A percentile compares a stretch with the other conserved stretches of the same genome.
Evolutionary conservation across 495 filamentous ascomycete genomes (phyloP).

Genomic region (Neurospora sp.): DNA sequence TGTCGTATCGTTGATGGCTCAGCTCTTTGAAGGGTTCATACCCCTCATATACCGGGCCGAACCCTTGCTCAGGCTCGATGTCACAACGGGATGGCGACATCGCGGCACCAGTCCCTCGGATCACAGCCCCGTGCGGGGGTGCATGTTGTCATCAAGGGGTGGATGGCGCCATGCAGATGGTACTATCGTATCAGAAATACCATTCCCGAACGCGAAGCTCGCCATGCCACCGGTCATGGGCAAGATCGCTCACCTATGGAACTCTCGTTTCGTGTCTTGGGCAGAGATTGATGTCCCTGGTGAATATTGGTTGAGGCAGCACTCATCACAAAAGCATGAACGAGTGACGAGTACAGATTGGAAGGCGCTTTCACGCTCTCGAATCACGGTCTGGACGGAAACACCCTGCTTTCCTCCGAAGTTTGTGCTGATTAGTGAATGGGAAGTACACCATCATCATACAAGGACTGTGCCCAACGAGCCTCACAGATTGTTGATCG

Average conservation of each 20-base stretch:
- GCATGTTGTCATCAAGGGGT: conserved; percentile 5
- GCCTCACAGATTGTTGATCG: neutral
- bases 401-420: neutral
- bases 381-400: neutral
- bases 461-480: neutral
- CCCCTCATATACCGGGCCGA: neutral
- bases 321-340: neutral
- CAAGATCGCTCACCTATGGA: neutral
- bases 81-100: neutral
- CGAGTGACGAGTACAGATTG: neutral
- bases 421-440: neutral
- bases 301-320: neutral
- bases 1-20: neutral
- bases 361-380: neutral
- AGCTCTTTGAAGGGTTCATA: neutral
- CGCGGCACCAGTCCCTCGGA: neutral
- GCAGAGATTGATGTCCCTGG: neutral
- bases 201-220: neutral
- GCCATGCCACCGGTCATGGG: neutral
- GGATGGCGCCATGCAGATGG: conserved; percentile 3
- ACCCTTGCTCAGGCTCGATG: neutral
- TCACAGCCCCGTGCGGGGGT: neutral
- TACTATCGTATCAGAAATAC: neutral
- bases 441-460: neutral
- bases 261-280: neutral